These are phyloP conservation scores for Madurella mycetomatis DNA, from an alignment of 2,329 filamentous ascomycete genomes.

Conservation along the genomic window DNA sequence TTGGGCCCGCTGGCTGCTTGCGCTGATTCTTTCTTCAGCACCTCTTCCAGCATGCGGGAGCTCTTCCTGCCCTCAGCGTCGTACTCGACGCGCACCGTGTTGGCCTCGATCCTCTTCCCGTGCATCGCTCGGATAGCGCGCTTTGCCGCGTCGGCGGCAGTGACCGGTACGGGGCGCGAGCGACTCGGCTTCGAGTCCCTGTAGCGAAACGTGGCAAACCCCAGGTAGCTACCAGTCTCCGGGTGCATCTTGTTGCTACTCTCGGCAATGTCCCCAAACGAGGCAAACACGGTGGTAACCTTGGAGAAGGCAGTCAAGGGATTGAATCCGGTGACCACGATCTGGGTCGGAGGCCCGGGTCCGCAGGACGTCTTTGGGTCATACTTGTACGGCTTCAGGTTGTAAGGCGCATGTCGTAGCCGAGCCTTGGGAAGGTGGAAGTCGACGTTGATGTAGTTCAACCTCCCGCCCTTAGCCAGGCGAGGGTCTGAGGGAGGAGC, in stretches of 20 bases:
- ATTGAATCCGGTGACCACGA: constrained; percentile 95
- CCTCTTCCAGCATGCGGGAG: constrained; percentile 68
- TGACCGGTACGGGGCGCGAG: constrained; percentile 50
- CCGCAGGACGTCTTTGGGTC: constrained; percentile 81
- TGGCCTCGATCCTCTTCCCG: constrained; percentile 73
- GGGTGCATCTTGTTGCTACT: constrained; percentile 95
- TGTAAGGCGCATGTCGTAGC: constrained; percentile 69
- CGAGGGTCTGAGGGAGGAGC: constrained; percentile 77
- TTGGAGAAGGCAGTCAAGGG: constrained; percentile 77
- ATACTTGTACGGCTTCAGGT: constrained; percentile 74
- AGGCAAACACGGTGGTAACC: constrained; percentile 69
- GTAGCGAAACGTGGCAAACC: constrained; percentile 88
- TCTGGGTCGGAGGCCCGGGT: constrained; percentile 81
- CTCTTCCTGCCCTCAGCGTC: constrained; percentile 86
- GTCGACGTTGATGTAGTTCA: constrained; percentile 65
- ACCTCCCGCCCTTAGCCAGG: constrained; percentile 61
- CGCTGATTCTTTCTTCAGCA: constrained; percentile 63
- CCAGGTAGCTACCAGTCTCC: constrained; percentile 87
- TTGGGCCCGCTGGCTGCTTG: constrained; percentile 32
- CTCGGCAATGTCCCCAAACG: constrained; percentile 82
- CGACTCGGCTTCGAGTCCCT: constrained; percentile 61
- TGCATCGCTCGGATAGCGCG: constrained; percentile 73
- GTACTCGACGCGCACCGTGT: constrained; percentile 75
- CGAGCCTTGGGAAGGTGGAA: constrained; percentile 68
- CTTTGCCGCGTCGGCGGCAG: constrained; percentile 76